phyloP scores from a whole-genome alignment of 73 alveolate species.

The Durusdinium trenchii region DNA sequence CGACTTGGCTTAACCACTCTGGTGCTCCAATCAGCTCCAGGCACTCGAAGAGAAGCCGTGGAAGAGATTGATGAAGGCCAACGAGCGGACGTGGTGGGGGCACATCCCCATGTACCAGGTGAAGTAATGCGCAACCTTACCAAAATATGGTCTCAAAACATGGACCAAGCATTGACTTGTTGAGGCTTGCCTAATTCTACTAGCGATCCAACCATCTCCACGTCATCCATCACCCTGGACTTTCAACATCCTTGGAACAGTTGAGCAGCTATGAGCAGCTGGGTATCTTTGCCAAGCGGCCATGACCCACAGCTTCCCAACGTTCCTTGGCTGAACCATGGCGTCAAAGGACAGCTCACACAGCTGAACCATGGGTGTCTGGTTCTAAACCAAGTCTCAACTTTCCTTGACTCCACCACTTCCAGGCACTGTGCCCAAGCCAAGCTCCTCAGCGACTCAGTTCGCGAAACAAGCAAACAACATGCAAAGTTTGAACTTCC shows the following conservation, averaged over 20 bases:
- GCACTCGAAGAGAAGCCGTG: constrained; percentile 66
- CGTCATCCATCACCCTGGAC: no score
- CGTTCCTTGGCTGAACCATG: constrained; percentile 41
- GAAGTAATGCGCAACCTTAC: constrained; percentile 37
- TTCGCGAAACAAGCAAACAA: no score
- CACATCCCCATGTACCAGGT: constrained; percentile 91
- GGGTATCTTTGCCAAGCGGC: not conserved
- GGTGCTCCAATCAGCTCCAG: not conserved
- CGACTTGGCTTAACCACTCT: not conserved
- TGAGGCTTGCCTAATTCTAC: no score
- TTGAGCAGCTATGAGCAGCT: no score
- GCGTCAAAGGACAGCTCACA: not conserved
- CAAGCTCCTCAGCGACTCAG: not conserved
- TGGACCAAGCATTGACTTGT: not conserved
- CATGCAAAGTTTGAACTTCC: not conserved
- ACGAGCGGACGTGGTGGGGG: constrained; percentile 33
- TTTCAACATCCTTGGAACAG: no score
- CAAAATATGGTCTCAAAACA: not conserved
- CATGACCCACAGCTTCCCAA: constrained; percentile 62
- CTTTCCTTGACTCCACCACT: not conserved
- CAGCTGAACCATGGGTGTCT: not conserved
- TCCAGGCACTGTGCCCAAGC: constrained; percentile 40
- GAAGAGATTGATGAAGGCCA: constrained; percentile 84
- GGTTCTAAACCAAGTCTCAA: not conserved
- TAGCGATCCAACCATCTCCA: no score